Evolutionary conservation across 352 stramenopile species (phyloP), one percentile per base, ranked within the genome.

Genomic region (Aphanomyces cochlioides): DNA sequence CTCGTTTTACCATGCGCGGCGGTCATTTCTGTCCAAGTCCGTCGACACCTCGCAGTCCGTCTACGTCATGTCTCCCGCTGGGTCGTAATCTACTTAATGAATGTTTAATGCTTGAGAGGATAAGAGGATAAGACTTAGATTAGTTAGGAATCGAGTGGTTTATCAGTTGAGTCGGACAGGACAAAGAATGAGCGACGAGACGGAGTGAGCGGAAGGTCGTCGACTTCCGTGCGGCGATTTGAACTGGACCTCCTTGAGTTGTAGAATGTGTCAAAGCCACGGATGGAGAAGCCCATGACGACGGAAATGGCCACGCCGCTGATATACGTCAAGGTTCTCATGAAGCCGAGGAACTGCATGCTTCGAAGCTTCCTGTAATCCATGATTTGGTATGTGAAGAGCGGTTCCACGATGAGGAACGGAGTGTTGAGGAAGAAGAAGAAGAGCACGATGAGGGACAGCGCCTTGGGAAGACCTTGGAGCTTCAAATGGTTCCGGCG

Each of bases 231-330:
- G 28, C 28, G 28, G 28, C 28, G 28, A 28, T 28, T 28, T 0
- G 28, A 28, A 2, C 28, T 28, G 28, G 50, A 58, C n/a, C n/a
- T 58, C n/a, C 50, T 10, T n/a, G 50, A 10, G 54, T 39, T 7
- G 21, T 61, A 61, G 21, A 61, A 61, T 15, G 54, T n/a, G 7
- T 61, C 54, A 40, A 61, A 43, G 19, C 54, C 54, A 17, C 7
- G n/a, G 54, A 61, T 37, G 21, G 54, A 61, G 54, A 61, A 61
- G 17, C n/a, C 54, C 54, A 61, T 61, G 17, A 58, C 50, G 17
- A 58, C 19, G 17, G 50, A 58, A 19, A 58, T 58, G 50, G 50
- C 50, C 17, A 58, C 21, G 50, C 50, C 50, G 1, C 50, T 37
- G 12, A 61, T 21, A 10, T 61, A 61, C 5, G 28, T 61, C 54